These are phyloP conservation scores for Quambalaria eucalypti DNA, from an alignment of 1,284 basidiomycete genomes.

Conservation along the genomic window DNA sequence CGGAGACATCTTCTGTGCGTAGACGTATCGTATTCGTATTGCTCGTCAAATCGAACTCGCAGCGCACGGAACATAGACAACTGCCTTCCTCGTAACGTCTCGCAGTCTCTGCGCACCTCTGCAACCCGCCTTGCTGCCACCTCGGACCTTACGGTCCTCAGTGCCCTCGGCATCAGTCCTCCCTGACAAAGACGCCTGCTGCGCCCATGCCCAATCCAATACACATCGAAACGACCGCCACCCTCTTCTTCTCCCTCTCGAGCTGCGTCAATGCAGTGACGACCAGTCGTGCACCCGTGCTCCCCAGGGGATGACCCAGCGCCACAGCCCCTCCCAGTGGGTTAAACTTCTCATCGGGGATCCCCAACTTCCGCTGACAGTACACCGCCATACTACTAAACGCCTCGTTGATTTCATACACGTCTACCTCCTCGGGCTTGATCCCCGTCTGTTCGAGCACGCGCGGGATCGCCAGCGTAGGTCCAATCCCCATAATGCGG, in stretches of 20 bases:
- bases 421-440: constrained; percentile 63
- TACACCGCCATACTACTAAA: constrained; percentile 51
- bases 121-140: no score
- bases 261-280: constrained; percentile 79
- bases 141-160: no score
- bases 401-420: constrained; percentile 78
- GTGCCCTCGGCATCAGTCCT: constrained; percentile 50
- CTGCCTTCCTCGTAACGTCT: no score
- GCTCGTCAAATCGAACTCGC: no score
- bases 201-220: constrained; percentile 68
- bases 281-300: constrained; percentile 76
- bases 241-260: constrained; percentile 62
- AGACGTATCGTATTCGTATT: no score
- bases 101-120: no score
- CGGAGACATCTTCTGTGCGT: no score
- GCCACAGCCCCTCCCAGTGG: constrained; percentile 85
- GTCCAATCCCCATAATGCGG: constrained; percentile 67
- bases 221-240: constrained; percentile 76
- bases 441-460: constrained; percentile 60
- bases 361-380: constrained; percentile 62
- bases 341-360: constrained; percentile 58
- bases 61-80: no score
- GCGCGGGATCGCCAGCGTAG: constrained; percentile 23
- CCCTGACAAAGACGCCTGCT: constrained; percentile 63
- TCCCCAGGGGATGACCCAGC: constrained; percentile 77